phyloP scores from a whole-genome alignment of 164 flowering plant species.

The Vitis rotundifolia region DNA sequence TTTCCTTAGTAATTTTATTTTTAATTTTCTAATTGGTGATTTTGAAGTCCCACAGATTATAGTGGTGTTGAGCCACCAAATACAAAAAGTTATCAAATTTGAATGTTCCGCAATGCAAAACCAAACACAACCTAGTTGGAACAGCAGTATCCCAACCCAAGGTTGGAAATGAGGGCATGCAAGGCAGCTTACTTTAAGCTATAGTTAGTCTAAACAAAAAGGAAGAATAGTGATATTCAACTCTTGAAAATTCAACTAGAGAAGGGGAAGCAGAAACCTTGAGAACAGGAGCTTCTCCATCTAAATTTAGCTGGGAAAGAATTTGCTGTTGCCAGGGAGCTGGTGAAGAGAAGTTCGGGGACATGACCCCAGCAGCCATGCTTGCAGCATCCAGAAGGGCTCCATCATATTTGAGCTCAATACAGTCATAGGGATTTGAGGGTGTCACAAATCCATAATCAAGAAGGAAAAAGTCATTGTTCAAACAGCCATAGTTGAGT shows the following conservation, averaged over 20 bases:
- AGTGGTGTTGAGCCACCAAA: no score
- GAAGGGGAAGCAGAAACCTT: slow-evolving; percentile 47
- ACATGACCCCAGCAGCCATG: slow-evolving; percentile 78
- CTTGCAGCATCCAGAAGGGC: slow-evolving; percentile 90
- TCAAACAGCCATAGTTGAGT: slow-evolving; percentile 76
- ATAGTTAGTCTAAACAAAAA: not conserved
- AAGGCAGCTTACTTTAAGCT: not conserved
- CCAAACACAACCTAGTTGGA: no score
- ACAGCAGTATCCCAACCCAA: no score
- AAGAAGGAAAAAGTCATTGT: slow-evolving; percentile 70
- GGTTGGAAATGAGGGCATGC: not conserved
- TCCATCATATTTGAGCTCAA: slow-evolving; percentile 88
- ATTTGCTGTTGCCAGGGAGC: slow-evolving; percentile 75
- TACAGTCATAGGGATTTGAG: slow-evolving; percentile 77
- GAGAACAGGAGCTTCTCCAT: slow-evolving; percentile 61
- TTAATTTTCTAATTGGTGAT: no score
- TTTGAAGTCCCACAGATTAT: no score
- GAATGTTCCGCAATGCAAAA: no score
- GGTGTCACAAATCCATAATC: slow-evolving; percentile 90
- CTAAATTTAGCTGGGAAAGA: slow-evolving; percentile 60
- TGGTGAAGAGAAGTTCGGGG: slow-evolving; percentile 78
- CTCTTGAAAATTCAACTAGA: no score
- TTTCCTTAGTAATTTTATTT: no score
- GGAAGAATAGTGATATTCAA: not conserved
- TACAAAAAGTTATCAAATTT: no score